Base-by-base conservation (phyloP, 2,329 filamentous ascomycete genomes). In the Salinomyces thailandicus region DNA sequence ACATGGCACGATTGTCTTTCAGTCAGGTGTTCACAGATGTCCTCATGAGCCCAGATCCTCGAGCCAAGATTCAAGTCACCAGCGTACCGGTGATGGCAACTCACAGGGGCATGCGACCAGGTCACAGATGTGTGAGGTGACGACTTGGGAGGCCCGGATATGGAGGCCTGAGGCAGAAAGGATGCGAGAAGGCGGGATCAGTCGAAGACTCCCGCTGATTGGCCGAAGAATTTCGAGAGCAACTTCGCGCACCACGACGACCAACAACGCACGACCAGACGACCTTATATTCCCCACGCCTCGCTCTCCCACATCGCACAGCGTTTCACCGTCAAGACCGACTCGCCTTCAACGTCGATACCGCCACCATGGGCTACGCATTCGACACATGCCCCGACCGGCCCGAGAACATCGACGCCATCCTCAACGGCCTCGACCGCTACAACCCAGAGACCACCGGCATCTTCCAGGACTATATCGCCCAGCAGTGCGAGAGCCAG, bases 381-480 rank as follows among this genome's bases (percentile, higher is more conserved):
- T 82, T 81, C 69, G 89, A 95, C 73, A 84, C 87, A 66, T 83
- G 85, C 70, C 79, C 85, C 55, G 85, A 94, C 66, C 75, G 91
- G 63, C 89, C 91, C 53, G 84, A 91, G 51, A 79, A 91, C 63
- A 93, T 98, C 65, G 81, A 85, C 60, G 73, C 69, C 63, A 95
- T 98, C 59, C 85, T 98, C 60, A 94, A 89, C 67, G 89, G 91
- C 53, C 84, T 98, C 47, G 91, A 98, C 67, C 77, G 91, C 58
- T 98, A 98, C 72, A 98, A 98, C 66, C 91, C 91, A 28, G 91
- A 98, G 71, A 94, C 91, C 35, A 93, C 93, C 33, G 76, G 77
- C 45, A 74, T 84, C 49, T 91, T 98, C 64, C 89, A 98, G 73
- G 81, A 85, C 62, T 98, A 98, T 66, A 81, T 98, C 46, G 74